Percentiles rank a stretch among this genome's conserved stretches.
Conservation (phyloP, 1,284 basidiomycete genomes). For the Irpex sp. region DNA sequence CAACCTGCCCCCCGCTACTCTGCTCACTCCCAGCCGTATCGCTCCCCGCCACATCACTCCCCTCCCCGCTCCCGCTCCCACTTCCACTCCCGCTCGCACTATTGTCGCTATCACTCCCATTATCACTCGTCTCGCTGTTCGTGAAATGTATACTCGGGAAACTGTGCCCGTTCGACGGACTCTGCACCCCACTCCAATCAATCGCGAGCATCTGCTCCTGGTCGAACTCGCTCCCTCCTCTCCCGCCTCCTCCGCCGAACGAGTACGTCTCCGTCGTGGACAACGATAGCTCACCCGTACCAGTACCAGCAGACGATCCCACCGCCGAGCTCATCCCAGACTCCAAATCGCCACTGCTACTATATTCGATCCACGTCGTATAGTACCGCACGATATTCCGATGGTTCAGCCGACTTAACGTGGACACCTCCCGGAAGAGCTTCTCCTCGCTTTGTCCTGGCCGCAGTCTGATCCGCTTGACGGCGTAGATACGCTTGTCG, state of each 20-base stretch:
- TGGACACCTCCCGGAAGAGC: slow-evolving; percentile 91
- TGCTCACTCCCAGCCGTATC: no score
- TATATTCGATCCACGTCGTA: slow-evolving; percentile 78
- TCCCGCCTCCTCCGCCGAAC: neutral
- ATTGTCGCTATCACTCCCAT: slow-evolving; percentile 26
- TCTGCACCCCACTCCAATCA: slow-evolving; percentile 43
- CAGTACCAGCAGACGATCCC: slow-evolving; percentile 30
- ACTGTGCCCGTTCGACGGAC: slow-evolving; percentile 40
- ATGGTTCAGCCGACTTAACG: slow-evolving; percentile 83
- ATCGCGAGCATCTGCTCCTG: slow-evolving; percentile 47
- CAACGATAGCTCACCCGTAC: slow-evolving; percentile 33
- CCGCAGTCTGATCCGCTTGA: slow-evolving; percentile 88
- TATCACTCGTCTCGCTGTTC: slow-evolving; percentile 34
- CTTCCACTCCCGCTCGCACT: slow-evolving; percentile 2
- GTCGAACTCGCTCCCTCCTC: slow-evolving; percentile 6
- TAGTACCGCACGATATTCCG: slow-evolving; percentile 91
- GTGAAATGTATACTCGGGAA: slow-evolving; percentile 83
- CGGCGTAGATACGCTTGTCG: slow-evolving; percentile 71
- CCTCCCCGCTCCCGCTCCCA: neutral
- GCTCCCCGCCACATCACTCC: neutral
- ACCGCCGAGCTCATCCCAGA: slow-evolving; percentile 46
- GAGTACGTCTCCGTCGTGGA: slow-evolving; percentile 34
- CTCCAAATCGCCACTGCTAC: slow-evolving; percentile 34
- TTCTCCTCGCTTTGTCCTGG: slow-evolving; percentile 79
- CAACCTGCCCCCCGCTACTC: no score